Evolutionary conservation across 2,329 filamentous ascomycete species (phyloP).

Genomic region (Colletotrichum falcatum): DNA sequence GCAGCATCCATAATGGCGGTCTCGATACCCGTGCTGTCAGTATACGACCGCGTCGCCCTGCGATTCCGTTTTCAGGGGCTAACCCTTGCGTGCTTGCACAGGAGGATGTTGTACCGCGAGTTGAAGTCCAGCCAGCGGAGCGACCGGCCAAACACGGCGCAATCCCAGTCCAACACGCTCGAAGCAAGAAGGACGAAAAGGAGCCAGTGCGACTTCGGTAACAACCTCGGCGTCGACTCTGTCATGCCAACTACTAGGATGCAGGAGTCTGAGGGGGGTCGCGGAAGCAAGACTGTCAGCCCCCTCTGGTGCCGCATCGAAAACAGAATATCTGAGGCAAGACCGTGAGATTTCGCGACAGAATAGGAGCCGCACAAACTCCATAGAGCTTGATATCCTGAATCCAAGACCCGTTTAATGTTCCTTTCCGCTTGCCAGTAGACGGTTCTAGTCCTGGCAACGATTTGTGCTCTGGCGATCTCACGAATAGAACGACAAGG

Average conservation of each 20-base stretch:
- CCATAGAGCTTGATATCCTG: constrained; percentile 39
- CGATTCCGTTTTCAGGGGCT: neutral
- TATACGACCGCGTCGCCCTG: neutral
- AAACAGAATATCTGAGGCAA: constrained; percentile 48
- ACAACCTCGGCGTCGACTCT: constrained; percentile 48
- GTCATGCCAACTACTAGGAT: constrained; percentile 49
- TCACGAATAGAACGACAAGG: too few species aligned
- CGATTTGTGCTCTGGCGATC: too few species aligned
- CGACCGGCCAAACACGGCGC: constrained; percentile 45
- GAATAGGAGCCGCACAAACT: constrained; percentile 25
- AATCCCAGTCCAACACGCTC: constrained; percentile 10
- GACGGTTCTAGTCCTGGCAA: rapidly evolving
- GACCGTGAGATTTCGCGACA: constrained; percentile 41
- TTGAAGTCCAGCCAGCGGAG: constrained; percentile 48
- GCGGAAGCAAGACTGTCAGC: constrained; percentile 42
- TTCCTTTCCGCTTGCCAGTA: neutral
- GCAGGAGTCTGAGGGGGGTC: constrained; percentile 51
- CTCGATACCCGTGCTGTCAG: constrained; percentile 51
- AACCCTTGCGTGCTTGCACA: constrained; percentile 26
- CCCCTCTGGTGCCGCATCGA: constrained; percentile 44
- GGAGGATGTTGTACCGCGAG: constrained; percentile 51
- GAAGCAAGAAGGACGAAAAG: constrained; percentile 37
- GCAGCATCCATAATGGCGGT: constrained; percentile 53
- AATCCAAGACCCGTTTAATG: neutral
- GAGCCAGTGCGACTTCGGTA: constrained; percentile 41